phyloP scores from a whole-genome alignment of 805 yeast genomes.

The Kluyveromyces nonfermentans region DNA sequence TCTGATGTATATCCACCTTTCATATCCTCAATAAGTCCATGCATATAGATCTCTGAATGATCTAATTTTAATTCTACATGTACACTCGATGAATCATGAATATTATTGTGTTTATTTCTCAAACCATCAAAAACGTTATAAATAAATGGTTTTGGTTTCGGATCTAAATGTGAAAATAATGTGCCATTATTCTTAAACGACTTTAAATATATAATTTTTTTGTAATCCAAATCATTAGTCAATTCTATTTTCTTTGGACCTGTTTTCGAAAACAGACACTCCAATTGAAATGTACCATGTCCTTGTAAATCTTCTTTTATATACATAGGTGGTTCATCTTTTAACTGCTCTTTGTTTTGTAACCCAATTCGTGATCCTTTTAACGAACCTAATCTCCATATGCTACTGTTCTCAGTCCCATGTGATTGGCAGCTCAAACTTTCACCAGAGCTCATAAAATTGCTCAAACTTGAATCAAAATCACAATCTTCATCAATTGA shows the following conservation, averaged over 20 bases:
- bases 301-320: background rate
- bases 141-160: conserved; percentile 2
- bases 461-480: background rate
- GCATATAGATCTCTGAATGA: conserved; percentile 1
- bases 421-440: background rate
- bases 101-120: background rate
- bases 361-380: background rate
- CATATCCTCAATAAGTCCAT: conserved; percentile 3
- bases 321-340: background rate
- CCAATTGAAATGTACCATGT: background rate
- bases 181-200: conserved; percentile 4
- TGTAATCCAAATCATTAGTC: background rate
- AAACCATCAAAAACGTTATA: conserved; percentile 5
- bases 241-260: background rate
- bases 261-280: background rate
- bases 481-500: background rate
- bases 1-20: background rate
- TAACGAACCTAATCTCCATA: background rate
- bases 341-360: background rate
- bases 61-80: conserved; percentile 5
- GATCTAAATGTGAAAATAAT: conserved; percentile 1
- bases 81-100: conserved; percentile 3
- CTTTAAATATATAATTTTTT: background rate
- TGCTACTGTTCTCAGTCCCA: background rate
- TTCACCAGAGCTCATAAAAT: background rate